Conservation (phyloP, 306 rosid genomes). For the Mimosa bimucronata region DNA sequence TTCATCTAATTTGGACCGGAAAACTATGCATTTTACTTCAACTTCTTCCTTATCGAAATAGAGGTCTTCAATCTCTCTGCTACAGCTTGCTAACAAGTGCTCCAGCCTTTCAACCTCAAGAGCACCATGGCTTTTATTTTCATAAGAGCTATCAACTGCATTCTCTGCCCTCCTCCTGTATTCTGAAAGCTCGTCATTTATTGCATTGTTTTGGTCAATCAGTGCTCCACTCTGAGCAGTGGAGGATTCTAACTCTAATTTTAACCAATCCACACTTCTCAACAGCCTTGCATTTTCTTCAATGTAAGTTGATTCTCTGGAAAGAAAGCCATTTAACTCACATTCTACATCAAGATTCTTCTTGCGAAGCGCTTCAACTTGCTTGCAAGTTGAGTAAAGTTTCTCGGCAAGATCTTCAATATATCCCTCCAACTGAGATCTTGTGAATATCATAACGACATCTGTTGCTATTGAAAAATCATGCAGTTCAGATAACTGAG, state of each 20-base stretch:
- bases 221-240: constrained; percentile 56
- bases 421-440: constrained; percentile 65
- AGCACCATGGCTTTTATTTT: constrained; percentile 41
- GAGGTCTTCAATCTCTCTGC: constrained; percentile 65
- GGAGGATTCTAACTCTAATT: constrained; percentile 61
- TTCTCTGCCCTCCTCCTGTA: constrained; percentile 48
- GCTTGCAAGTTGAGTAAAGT: constrained; percentile 52
- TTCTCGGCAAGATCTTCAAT: constrained; percentile 57
- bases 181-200: constrained; percentile 55
- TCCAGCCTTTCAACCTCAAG: constrained; percentile 71
- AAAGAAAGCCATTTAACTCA: constrained; percentile 53
- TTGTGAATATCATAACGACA: constrained; percentile 54
- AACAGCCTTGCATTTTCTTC: constrained; percentile 70
- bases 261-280: constrained; percentile 58
- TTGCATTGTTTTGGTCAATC: constrained; percentile 52
- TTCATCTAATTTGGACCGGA: constrained; percentile 68
- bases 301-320: constrained; percentile 53
- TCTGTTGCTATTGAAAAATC: constrained; percentile 64
- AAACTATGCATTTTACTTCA: constrained; percentile 70
- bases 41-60: constrained; percentile 73
- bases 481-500: constrained; percentile 64
- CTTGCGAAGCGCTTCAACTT: constrained; percentile 52
- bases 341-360: constrained; percentile 61
- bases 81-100: constrained; percentile 55
- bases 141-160: constrained; percentile 41